Evolutionary conservation across 176 grass and related monocot genomes (phyloP).

Genomic region (Echinochloa phyllopogon): DNA sequence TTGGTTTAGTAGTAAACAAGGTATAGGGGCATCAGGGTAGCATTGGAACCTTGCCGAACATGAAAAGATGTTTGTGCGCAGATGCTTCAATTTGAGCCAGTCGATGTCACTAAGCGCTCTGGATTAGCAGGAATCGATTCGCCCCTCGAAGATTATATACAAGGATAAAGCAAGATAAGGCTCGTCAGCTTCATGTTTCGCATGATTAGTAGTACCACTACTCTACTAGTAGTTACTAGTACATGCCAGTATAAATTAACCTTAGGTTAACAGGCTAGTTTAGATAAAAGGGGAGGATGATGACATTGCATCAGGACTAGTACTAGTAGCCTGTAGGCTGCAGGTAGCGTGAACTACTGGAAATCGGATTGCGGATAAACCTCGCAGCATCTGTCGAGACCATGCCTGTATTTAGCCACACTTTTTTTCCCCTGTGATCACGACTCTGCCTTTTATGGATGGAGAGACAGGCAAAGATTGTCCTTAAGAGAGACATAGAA

Average conservation of each 20-base stretch:
- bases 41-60: slow-evolving; percentile 29
- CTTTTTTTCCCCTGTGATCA: not conserved
- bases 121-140: slow-evolving; percentile 45
- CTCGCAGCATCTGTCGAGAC: not conserved
- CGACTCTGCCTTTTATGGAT: slow-evolving; percentile 14
- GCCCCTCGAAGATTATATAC: not conserved
- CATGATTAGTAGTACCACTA: slow-evolving; percentile 35
- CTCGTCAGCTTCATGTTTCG: slow-evolving; percentile 4
- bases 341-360: not conserved
- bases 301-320: not conserved
- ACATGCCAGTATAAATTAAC: not conserved
- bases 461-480: not conserved
- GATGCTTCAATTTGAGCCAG: slow-evolving; percentile 38
- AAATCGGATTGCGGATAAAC: slow-evolving; percentile 6
- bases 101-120: slow-evolving; percentile 42
- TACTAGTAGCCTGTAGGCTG: not conserved
- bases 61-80: not conserved
- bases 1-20: slow-evolving; percentile 5
- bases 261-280: slow-evolving; percentile 3
- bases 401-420: not conserved
- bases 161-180: slow-evolving; percentile 46
- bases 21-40: slow-evolving; percentile 15
- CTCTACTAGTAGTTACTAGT: not conserved
- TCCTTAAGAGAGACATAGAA: not conserved
- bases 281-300: slow-evolving; percentile 6